Evolutionary conservation across 2,329 filamentous ascomycete genomes (phyloP), one percentile per base, ranked within the genome.

Genomic region (Chaetothyriales sp.): DNA sequence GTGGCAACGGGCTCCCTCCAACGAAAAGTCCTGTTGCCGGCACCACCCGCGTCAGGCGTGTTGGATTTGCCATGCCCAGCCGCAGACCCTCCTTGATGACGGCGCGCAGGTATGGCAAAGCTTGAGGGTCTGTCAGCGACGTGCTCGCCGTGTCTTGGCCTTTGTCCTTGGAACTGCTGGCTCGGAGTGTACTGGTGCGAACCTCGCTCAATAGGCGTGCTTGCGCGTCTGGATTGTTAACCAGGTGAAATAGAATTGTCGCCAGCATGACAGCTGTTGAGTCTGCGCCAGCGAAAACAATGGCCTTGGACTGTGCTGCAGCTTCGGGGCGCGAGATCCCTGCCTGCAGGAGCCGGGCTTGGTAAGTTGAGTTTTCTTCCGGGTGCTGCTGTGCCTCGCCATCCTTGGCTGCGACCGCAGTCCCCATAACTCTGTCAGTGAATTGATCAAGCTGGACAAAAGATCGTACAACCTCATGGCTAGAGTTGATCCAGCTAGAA

Each of bases 221-320:
- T 47, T 56, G 70, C 66, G 65, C 64, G 3, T 67, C 61, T 2
- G 72, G 71, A 48, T 69, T 59, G 46, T 70, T 65, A 2, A 66
- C 63, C 22, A 77, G 57, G 52, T 69, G 62, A 63, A 70, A 74
- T 43, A 70, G 64, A 1, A 76, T 68, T 1, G 69, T 73, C 5
- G 70, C 68, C 18, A 75, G 60, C 52, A 73, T 76, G 65, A 73
- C 75, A 15, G 70, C 71, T 2, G 71, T 75, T 0, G 71, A 71
- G 58, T 78, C 75, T 0, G 74, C 75, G 1, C 74, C 75, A 1
- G 75, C 75, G 60, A 77, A 78, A 43, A 61, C 59, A 22, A 61
- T 55, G 45, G 60, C 59, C 48, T 61, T 61, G 55, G 58, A 61
- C 43, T 61, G 59, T 12, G 59, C 59, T 18, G 51, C 51, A 4